These are phyloP conservation scores for Neurospora tetrasperma DNA, from an alignment of 495 filamentous ascomycete genomes.

Conservation along the genomic window DNA sequence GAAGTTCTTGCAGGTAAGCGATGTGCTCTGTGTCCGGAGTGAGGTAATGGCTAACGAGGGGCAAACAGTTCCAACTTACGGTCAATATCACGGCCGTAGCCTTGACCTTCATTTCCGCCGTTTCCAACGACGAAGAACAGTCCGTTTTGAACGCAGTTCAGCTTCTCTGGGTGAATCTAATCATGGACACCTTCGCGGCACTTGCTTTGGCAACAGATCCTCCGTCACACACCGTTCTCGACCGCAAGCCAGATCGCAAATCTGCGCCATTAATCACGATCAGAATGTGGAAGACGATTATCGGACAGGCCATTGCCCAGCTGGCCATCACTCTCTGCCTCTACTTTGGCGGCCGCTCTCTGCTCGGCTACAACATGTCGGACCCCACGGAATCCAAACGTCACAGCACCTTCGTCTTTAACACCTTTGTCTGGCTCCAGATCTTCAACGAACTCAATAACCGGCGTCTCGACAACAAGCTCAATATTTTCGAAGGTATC, in stretches of 20 bases:
- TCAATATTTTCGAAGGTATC: conserved; percentile 86
- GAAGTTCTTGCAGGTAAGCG: conserved; percentile 67
- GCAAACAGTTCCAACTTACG: conserved; percentile 70
- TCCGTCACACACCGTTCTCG: conserved; percentile 62
- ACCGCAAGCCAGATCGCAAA: conserved; percentile 70
- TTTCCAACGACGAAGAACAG: conserved; percentile 53
- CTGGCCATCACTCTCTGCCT: conserved; percentile 66
- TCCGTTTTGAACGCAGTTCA: conserved; percentile 82
- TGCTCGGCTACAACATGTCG: conserved; percentile 36
- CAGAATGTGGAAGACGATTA: conserved; percentile 93
- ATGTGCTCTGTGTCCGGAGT: background rate
- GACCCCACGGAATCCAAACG: conserved; percentile 22
- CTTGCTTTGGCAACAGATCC: conserved; percentile 80
- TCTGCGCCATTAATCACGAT: conserved; percentile 61
- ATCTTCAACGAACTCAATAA: conserved; percentile 86
- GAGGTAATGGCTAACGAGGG: conserved; percentile 1
- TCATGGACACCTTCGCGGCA: conserved; percentile 89
- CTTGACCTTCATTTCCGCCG: conserved; percentile 72
- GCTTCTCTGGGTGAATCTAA: conserved; percentile 85
- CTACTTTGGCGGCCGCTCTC: conserved; percentile 59
- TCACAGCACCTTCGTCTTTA: conserved; percentile 72
- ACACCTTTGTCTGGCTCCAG: conserved; percentile 93
- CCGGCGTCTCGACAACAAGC: conserved; percentile 76
- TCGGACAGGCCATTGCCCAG: conserved; percentile 76
- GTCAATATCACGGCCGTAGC: conserved; percentile 84